Base-by-base conservation (phyloP, 306 rosid genomes). In the Cicer pinnatifidum region DNA sequence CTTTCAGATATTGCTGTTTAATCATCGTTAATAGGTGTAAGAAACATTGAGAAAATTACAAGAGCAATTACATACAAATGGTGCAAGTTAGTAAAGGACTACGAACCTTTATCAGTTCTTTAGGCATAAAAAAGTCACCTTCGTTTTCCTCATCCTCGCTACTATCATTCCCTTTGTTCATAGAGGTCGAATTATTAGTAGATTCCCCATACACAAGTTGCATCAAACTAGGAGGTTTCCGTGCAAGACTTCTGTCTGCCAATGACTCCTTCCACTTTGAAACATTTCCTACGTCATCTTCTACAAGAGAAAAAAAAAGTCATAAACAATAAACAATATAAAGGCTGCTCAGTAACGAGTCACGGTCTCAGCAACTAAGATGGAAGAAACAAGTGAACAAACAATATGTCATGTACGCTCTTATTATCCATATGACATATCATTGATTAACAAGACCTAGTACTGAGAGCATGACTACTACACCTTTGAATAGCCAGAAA, bases 181-280 rank as follows among this genome's bases (percentile, higher is more conserved):
- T 20, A 56, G 81, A 19, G 15, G 82, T 76, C 35, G 82, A 58
- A 73, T 50, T 44, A 38, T 54, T 77, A 5, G 84, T 81, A 69
- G 90, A 73, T 67, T 89, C 93, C 81, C 92, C 92, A 62, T 94
- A 94, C 51, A 94, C 97, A 59, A 88, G 86, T 84, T 91, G 92
- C 97, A 88, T 91, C 78, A 94, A 86, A 74, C 89, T 89, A 71
- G 84, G 72, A 63, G 75, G 63, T 80, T 86, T 87, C 64, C 80
- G 85, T 11, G 86, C 83, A 63, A 56, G 59, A 10, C 92, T 72
- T 84, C 88, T 88, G 78, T 88, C 86, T 9, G 76, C 74, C 86
- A 91, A 81, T 63, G 86, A 75, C 71, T 94, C 92, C 73, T 91
- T 94, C 97, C 98, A 94, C 85, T 85, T 89, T 53, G 97, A 86